Evolutionary conservation across 306 rosid species (phyloP), one percentile per base, ranked within the genome.

Genomic region (Parietaria judaica): DNA sequence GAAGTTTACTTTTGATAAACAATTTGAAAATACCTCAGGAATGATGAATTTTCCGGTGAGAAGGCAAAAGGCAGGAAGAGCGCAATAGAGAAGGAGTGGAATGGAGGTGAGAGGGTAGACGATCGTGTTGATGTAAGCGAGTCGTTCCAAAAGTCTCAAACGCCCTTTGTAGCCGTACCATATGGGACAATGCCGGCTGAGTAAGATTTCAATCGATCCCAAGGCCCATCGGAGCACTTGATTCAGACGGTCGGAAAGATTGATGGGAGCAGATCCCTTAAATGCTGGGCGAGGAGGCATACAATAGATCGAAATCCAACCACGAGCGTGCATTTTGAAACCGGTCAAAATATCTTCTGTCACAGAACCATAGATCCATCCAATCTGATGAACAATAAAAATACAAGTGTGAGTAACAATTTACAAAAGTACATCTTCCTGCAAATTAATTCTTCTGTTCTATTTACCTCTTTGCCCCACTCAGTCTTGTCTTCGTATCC

Each of bases 301-400:
- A 78, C 99, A 94, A 67, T 94, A 94, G 64, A 94, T 58, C 50
- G 99, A 94, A 67, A 94, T 94, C 99, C 97, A 94, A 66, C 99
- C 99, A 36, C 99, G 99, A 6, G 99, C 99, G 66, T 94, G 99
- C 99, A 94, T 94, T 86, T 94, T 94, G 70, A 94, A 94, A 75
- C 99, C 99, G 38, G 99, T 94, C 66, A 94, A 81, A 75, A 94
- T 94, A 86, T 94, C 99, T 82, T 94, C 99, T 14, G 99, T 94
- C 74, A 94, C 99, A 61, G 99, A 94, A 70, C 99, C 99, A 78
- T 94, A 94, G 83, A 94, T 94, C 99, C 99, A 94, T 78, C 99
- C 99, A 79, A 94, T 94, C 99, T 94, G 81, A 71, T 16, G 68
- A 58, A 49, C 41, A 54, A 60, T 59, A 47, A 23, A 70, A 77